Evolutionary conservation across 495 filamentous ascomycete species (phyloP), one percentile per base, ranked within the genome.

Genomic region (Aspergillus steynii): DNA sequence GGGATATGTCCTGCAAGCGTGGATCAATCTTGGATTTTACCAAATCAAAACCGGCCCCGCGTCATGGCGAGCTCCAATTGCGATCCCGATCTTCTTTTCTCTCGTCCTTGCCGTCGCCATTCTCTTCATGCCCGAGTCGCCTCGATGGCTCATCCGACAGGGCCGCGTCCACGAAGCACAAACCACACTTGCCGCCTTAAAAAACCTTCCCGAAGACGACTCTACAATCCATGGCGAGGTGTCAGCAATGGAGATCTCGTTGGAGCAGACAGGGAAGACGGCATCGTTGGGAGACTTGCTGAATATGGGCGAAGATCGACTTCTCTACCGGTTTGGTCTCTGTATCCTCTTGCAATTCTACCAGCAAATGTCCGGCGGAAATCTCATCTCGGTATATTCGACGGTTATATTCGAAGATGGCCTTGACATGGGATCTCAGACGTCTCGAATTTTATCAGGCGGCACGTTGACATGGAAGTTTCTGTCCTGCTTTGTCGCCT

Each of bases 61-160:
- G n/a, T 65, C 71, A 8, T 84, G 82, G 82, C 65, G 82, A 53
- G 62, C 80, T 9, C 74, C 75, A 1, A 47, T 77, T 9, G 70
- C 63, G 0, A 64, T 71, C 26, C 61, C 63, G 2, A 51, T 58
- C n/a, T 1, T 87, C 27, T 86, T 88, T 60, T 81, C 84, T 1
- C 74, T 81, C 0, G 72, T 64, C 14, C 51, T 57, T 10, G 29
- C 34, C 45, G 28, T 25, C 14, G 28, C 47, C 15, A 56, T 82
- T 28, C 82, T 77, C 72, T 75, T 75, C 45, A 75, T 83, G 62
- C 81, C 82, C 8, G 81, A 83, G 28, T 67, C 66, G 2, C 70
- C 70, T 15, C 63, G 68, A 15, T 73, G 70, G 67, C 57, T 70
- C 14, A 32, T 58, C 31, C 34, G n/a, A 10, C 20, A 54, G 12